These are phyloP conservation scores for Limonomyces culmigenus DNA, from an alignment of 1,284 basidiomycete species.

Conservation along the genomic window DNA sequence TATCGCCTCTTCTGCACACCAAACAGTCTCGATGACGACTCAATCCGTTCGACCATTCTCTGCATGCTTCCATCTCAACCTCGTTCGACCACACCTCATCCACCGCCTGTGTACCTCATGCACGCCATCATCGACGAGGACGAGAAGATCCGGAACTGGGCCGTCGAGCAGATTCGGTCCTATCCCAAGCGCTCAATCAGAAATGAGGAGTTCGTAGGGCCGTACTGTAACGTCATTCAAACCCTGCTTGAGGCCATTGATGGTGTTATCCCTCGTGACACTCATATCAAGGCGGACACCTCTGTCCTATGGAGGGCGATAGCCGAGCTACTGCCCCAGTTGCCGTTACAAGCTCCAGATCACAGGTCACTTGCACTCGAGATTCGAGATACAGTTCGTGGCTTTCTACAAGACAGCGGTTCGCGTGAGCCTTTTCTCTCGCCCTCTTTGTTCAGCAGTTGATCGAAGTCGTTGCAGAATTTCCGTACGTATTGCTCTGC, in stretches of 20 bases:
- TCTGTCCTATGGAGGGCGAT: constrained; percentile 35
- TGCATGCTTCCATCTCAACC: background rate
- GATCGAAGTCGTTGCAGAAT: constrained; percentile 27
- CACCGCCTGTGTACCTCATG: background rate
- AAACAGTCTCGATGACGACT: background rate
- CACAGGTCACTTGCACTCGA: constrained; percentile 17
- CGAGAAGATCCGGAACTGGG: too few relatives aligned
- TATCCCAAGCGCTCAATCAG: too few relatives aligned
- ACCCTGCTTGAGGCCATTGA: too few relatives aligned
- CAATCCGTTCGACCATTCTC: background rate
- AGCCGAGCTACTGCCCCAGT: constrained; percentile 26
- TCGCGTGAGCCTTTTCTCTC: constrained; percentile 33
- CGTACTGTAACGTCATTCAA: too few relatives aligned
- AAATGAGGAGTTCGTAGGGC: too few relatives aligned
- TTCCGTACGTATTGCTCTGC: constrained; percentile 41
- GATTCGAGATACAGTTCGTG: constrained; percentile 33
- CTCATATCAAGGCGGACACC: too few relatives aligned
- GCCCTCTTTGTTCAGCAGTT: constrained; percentile 5
- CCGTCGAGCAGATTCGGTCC: too few relatives aligned
- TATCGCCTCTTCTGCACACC: constrained; percentile 45
- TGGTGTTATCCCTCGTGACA: too few relatives aligned
- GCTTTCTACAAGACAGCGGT: constrained; percentile 46
- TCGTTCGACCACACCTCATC: background rate
- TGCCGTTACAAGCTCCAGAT: constrained; percentile 29
- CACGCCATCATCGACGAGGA: too few relatives aligned